These are phyloP conservation scores for Candida khao-thaluensis DNA, from an alignment of 805 yeast species.

Conservation along the genomic window DNA sequence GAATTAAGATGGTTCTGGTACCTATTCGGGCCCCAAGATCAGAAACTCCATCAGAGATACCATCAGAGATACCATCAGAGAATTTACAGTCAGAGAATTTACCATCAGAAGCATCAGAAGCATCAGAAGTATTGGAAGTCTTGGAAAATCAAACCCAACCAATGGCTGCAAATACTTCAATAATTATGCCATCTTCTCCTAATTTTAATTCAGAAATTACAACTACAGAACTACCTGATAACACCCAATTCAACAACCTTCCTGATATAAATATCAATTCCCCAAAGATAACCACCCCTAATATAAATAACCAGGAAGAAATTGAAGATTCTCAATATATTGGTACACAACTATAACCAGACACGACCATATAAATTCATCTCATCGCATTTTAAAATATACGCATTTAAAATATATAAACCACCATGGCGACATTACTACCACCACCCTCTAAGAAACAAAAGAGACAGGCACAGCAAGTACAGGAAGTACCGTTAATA, in stretches of 20 bases:
- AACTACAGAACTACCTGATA: too few species aligned
- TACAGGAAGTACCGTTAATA: conserved; percentile 67
- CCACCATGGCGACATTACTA: conserved; percentile 78
- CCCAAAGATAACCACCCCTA: too few species aligned
- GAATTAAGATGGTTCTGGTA: neutral
- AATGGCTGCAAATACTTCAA: conserved; percentile 10
- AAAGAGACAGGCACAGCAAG: conserved; percentile 77
- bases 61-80: neutral
- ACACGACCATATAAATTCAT: conserved; percentile 5
- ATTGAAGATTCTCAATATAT: conserved; percentile 35
- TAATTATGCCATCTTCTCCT: conserved; percentile 19
- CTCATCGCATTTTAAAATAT: conserved; percentile 9
- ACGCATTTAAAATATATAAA: neutral
- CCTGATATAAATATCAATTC: too few species aligned
- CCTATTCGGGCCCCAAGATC: too few species aligned
- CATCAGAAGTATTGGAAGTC: neutral
- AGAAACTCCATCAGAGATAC: neutral
- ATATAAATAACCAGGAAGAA: too few species aligned
- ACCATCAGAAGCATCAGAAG: too few species aligned
- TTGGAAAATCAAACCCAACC: neutral
- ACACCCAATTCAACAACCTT: neutral
- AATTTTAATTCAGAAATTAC: conserved; percentile 5
- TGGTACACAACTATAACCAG: too few species aligned
- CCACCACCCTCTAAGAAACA: conserved; percentile 95
- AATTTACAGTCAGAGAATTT: neutral